These are phyloP conservation scores for Aspergillus ostianus DNA, from an alignment of 495 filamentous ascomycete genomes.

Conservation along the genomic window DNA sequence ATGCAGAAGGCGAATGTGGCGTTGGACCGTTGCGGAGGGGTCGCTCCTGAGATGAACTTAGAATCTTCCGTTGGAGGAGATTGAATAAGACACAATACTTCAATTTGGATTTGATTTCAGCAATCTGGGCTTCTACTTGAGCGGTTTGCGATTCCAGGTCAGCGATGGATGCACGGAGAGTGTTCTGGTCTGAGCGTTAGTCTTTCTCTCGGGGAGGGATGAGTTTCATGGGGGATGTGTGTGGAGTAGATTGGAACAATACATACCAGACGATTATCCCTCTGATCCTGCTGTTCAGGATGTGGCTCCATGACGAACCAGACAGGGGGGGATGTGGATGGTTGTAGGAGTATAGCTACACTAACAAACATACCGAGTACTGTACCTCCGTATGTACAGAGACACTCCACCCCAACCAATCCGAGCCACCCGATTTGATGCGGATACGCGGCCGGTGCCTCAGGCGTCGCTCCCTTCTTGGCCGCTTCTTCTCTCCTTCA, in stretches of 20 bases:
- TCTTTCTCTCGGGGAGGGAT: background rate
- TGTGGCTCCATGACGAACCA: slow-evolving; percentile 1
- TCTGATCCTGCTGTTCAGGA: slow-evolving; percentile 11
- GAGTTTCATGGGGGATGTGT: background rate
- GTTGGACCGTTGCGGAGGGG: slow-evolving; percentile 51
- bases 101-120: slow-evolving; percentile 31
- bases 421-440: slow-evolving; percentile 12
- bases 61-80: background rate
- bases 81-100: slow-evolving; percentile 25
- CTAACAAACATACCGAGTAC: no score
- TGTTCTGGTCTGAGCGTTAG: slow-evolving; percentile 20
- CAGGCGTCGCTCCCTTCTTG: background rate
- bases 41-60: slow-evolving; percentile 22
- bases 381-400: no score
- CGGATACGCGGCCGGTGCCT: background rate
- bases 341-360: background rate
- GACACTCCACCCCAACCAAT: slow-evolving; percentile 17
- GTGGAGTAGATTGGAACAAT: no score
- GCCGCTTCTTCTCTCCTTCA: slow-evolving; percentile 3
- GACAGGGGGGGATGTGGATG: background rate
- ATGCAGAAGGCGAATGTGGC: slow-evolving; percentile 67
- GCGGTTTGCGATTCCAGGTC: slow-evolving; percentile 33
- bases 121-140: slow-evolving; percentile 31
- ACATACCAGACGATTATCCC: slow-evolving; percentile 23
- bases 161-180: slow-evolving; percentile 34